Percentiles rank a stretch among this genome's conserved stretches.
Evolutionary conservation across 805 yeast genomes (phyloP).

Genomic region (Metschnikowia continentalis): DNA sequence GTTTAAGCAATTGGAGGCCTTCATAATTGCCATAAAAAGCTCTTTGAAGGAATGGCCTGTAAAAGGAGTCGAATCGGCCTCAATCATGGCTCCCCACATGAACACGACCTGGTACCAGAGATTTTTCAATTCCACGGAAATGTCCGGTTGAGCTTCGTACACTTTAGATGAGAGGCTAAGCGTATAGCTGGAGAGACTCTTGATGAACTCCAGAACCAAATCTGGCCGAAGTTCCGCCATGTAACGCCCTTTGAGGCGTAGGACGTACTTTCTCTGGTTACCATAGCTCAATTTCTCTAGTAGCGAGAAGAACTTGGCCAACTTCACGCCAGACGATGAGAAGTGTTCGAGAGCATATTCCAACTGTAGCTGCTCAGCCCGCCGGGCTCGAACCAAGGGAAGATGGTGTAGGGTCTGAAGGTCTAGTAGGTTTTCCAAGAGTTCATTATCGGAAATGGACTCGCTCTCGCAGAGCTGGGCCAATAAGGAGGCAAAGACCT

Average conservation of each 20-base stretch:
- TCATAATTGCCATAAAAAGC: neutral
- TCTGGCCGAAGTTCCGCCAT: neutral
- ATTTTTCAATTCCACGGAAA: neutral
- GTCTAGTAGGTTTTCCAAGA: constrained; percentile 24
- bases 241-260: constrained; percentile 8
- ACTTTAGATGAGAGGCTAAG: constrained; percentile 2
- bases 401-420: constrained; percentile 4
- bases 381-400: neutral
- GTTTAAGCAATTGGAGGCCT: neutral
- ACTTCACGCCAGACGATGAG: constrained; percentile 15
- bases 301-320: constrained; percentile 22
- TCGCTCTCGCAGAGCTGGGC: constrained; percentile 23
- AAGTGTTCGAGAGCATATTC: constrained; percentile 20
- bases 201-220: constrained; percentile 9
- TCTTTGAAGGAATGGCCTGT: constrained; percentile 4
- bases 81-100: constrained; percentile 15
- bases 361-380: constrained; percentile 7
- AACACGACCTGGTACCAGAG: constrained; percentile 12
- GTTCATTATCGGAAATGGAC: constrained; percentile 23
- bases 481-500: constrained; percentile 25
- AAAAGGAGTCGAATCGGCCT: constrained; percentile 1
- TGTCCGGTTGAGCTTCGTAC: neutral
- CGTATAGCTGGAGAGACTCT: constrained; percentile 16
- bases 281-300: constrained; percentile 13
- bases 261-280: constrained; percentile 15